These are phyloP conservation scores for Plasmodium knowlesi DNA, from an alignment of 169 alveolate genomes.

Conservation along the genomic window DNA sequence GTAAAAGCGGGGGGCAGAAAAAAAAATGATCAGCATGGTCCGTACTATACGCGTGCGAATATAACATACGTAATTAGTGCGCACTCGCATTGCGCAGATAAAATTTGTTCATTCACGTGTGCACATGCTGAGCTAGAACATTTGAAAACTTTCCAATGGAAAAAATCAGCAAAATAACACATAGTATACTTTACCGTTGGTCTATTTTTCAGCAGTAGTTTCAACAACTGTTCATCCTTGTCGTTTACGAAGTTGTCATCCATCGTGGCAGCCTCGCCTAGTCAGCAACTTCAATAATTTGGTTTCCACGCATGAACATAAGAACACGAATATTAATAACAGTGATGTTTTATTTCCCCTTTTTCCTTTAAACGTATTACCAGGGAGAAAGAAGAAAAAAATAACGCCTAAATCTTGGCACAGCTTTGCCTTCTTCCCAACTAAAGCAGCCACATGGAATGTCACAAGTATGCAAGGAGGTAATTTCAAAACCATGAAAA, in stretches of 20 bases:
- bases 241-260: slow-evolving; percentile 68
- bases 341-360: neutral
- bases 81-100: neutral
- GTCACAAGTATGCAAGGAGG: neutral
- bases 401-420: neutral
- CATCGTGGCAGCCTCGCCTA: slow-evolving; percentile 16
- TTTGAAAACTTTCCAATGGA: neutral
- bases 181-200: slow-evolving; percentile 31
- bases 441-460: neutral
- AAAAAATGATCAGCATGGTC: neutral
- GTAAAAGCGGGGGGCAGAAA: neutral
- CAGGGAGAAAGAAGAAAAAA: neutral
- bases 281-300: neutral
- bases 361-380: neutral
- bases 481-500: neutral
- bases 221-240: slow-evolving; percentile 59
- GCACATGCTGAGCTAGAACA: neutral
- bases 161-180: neutral
- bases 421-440: neutral
- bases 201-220: slow-evolving; percentile 39
- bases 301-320: neutral
- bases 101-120: neutral
- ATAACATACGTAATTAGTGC: neutral
- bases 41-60: neutral
- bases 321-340: neutral